Base-by-base conservation (phyloP, 2,329 filamentous ascomycete genomes). In the Paracamarosporium sp. region DNA sequence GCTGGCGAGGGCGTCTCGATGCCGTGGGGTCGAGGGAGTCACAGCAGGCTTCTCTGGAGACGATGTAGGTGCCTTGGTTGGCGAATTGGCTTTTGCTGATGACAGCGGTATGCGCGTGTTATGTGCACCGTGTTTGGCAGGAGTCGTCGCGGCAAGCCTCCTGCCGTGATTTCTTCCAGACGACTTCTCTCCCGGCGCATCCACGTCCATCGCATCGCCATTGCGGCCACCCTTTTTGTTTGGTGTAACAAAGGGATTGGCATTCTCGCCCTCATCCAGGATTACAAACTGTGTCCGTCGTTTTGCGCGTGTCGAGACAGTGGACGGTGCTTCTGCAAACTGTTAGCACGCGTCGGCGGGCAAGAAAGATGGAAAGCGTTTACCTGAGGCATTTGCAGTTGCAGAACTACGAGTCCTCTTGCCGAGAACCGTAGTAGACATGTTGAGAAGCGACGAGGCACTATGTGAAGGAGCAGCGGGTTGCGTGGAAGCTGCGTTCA, bases 1-100 rank as follows among this genome's bases (percentile, higher is more conserved):
- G 65, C 86, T 85, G 50, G 86, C 85, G 57, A 94, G 83, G 46
- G 86, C 92, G 86, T 97, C 90, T 76, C 90, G 87, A 72, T 92
- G 90, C 65, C 92, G 85, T 25, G 91, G 88, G 11, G 91, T 93
- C 22, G 86, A 86, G 1, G 91, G 91, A 2, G 88, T 79, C 50
- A 69, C 58, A 22, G 70, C 66, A 35, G 65, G 59, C 66, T 79
- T 79, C 44, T 79, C 76, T 44, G 88, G 81, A 13, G 86, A 86
- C 36, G 53, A 57, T 45, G 80, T 78, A 40, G 81, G 77, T 51
- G 79, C 80, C 67, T 81, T 81, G 59, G 81, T 75, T 20, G 72
- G 78, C 25, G 78, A 76, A 59, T 81, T 82, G 65, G 79, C 78
- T 59, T 82, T 82, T 25, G 79, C 72, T 36, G 80, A 74, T 50